Conservation (phyloP, 345 rosid genomes). For the Geranium brycei region DNA sequence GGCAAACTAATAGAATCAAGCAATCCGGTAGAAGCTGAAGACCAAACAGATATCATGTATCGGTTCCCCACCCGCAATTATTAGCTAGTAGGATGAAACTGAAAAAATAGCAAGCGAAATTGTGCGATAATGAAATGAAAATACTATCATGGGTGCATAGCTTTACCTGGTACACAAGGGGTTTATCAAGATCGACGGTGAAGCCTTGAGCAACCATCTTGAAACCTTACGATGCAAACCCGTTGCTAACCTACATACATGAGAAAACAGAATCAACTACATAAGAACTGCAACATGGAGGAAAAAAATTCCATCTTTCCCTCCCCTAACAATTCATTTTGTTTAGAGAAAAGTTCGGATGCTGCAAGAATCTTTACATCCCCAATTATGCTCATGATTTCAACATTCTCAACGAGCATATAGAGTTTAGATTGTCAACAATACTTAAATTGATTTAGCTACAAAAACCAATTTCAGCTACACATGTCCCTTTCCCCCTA, state of each 20-base stretch:
- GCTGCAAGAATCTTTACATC: neutral
- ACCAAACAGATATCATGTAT: neutral
- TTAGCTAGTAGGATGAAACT: neutral
- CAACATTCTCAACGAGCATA: neutral
- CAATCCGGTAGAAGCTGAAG: too few relatives aligned
- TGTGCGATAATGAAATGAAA: neutral
- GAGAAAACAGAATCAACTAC: too few relatives aligned
- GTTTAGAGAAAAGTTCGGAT: neutral
- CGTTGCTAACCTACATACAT: neutral
- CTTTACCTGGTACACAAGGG: slow-evolving; percentile 39
- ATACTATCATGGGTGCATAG: neutral
- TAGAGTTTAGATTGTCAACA: neutral
- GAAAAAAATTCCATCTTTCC: too few relatives aligned
- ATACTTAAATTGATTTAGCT: neutral
- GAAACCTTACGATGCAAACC: neutral
- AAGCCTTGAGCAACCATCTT: slow-evolving; percentile 35
- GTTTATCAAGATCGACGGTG: slow-evolving; percentile 37
- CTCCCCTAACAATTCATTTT: too few relatives aligned
- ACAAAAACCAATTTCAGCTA: neutral
- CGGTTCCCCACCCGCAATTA: neutral
- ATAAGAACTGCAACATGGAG: neutral
- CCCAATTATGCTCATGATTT: neutral
- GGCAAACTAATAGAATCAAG: too few relatives aligned
- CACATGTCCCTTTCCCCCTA: neutral
- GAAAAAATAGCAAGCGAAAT: neutral